Percentiles rank a stretch among this genome's conserved stretches.
Evolutionary conservation across 768 basidiomycete species (phyloP).

Genomic region (Suillus lakei): DNA sequence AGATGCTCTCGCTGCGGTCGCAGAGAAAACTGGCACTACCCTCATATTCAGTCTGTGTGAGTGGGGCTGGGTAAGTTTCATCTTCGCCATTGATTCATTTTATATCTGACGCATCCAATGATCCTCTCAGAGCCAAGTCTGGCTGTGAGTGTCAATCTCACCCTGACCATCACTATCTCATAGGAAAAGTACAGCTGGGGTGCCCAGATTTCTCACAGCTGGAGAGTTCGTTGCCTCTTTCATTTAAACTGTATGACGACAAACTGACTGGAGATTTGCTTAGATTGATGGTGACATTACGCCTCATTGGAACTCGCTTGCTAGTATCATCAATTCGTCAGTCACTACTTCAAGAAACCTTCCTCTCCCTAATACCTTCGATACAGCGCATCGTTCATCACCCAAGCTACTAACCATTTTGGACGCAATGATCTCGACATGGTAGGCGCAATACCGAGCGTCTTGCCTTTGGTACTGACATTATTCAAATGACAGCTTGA

Average conservation of each 20-base stretch:
- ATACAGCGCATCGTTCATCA: conserved; percentile 63
- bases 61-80: conserved; percentile 62
- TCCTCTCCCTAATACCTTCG: conserved; percentile 1
- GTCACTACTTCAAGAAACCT: conserved; percentile 10
- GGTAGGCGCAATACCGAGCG: conserved; percentile 37
- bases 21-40: conserved; percentile 52
- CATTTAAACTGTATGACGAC: neutral
- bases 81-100: neutral
- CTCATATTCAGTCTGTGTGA: conserved; percentile 66
- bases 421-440: conserved; percentile 72
- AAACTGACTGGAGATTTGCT: neutral
- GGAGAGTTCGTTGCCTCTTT: conserved; percentile 44
- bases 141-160: conserved; percentile 56
- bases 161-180: neutral
- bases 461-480: neutral
- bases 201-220: conserved; percentile 41
- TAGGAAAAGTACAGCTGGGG: conserved; percentile 36
- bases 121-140: conserved; percentile 55
- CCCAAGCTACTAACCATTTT: conserved; percentile 65
- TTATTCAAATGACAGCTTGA: conserved; percentile 46
- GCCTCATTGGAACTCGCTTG: conserved; percentile 54
- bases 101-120: neutral
- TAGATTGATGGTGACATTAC: conserved; percentile 29
- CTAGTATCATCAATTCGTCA: conserved; percentile 59
- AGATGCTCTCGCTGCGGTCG: conserved; percentile 53